Base-by-base conservation (phyloP, 768 basidiomycete species). In the Megacollybia marginata region DNA sequence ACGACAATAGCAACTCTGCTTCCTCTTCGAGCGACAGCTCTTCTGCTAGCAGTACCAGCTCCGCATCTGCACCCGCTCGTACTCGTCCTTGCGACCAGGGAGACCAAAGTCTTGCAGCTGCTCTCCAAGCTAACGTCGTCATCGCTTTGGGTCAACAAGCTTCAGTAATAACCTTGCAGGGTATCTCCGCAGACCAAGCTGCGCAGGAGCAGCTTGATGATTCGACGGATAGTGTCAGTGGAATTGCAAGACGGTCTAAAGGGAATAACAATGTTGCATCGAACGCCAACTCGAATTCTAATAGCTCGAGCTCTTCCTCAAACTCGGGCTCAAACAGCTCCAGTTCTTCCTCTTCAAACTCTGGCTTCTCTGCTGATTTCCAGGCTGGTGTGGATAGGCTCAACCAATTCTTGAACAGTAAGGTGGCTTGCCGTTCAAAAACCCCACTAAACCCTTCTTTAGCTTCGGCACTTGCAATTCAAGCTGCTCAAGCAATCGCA, bases 81-180 rank as follows among this genome's bases (percentile, higher is more conserved):
- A 49, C 52, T 19, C 55, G 55, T 34, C 13, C 44, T 13, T 56
- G 55, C 33, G 55, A 56, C 47, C 48, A 49, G 48, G 52, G 52
- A 19, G 55, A 56, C 50, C 55, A 56, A 38, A 48, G 52, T 36
- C 52, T 56, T 20, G 55, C 55, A 4, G 49, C 50, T 2, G 55
- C 52, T 15, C 50, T 54, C 20, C 16, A 44, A 4, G 48, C 55
- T 33, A 34, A n/a, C 2, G 44, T 49, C 12, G 33, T 48, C 1
- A 40, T 56, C 34, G 50, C 49, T 9, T 33, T 56, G 11, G 55
- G 55, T 42, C 44, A 42, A 23, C 55, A 56, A 31, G 55, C 38
- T 40, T 3, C 38, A 15, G 38, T 40, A 5, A 18, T 18, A 13
- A 40, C 38, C 18, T 8, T 40, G 13, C 38, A 40, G 38, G 6